Conservation (phyloP, 192 early-diverging fungal genomes). For the Coemansia furcata region DNA sequence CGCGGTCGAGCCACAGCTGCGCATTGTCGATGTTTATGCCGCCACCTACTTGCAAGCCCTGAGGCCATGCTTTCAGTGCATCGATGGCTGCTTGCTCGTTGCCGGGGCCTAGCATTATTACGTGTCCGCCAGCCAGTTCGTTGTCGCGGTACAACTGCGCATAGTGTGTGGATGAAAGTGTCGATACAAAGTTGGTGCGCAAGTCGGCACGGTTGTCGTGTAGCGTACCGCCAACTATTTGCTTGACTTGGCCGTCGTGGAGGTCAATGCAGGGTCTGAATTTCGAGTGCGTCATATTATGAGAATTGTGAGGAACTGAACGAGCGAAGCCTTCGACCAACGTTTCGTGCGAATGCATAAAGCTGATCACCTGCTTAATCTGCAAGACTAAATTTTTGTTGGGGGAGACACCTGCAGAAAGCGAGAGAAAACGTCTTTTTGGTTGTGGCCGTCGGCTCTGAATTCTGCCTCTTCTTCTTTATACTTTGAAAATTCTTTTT, state of each 20-base stretch:
- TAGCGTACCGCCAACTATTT: slow-evolving; percentile 96
- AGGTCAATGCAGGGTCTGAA: slow-evolving; percentile 99
- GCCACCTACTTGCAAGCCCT: slow-evolving; percentile 89
- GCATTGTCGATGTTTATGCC: slow-evolving; percentile 91
- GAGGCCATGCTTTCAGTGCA: slow-evolving; percentile 84
- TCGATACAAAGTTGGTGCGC: slow-evolving; percentile 91
- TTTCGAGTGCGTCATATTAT: slow-evolving; percentile 46
- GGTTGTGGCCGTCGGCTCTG: background rate
- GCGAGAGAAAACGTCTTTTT: background rate
- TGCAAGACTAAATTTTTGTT: background rate
- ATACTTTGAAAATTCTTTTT: background rate
- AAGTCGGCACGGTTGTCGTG: slow-evolving; percentile 59
- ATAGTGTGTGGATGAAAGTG: slow-evolving; percentile 76
- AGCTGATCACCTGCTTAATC: background rate
- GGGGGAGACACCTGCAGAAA: background rate
- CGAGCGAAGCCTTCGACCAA: background rate
- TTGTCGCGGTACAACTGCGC: slow-evolving; percentile 76
- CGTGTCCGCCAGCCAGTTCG: slow-evolving; percentile 79
- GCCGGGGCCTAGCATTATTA: slow-evolving; percentile 89
- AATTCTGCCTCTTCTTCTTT: background rate
- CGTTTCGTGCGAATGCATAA: background rate
- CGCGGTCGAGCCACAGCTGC: slow-evolving; percentile 76
- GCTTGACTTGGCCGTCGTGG: slow-evolving; percentile 96
- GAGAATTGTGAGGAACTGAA: background rate
- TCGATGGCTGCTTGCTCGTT: slow-evolving; percentile 84